These are phyloP conservation scores for Neurospora pannonica DNA, from an alignment of 495 filamentous ascomycete genomes.

Conservation along the genomic window DNA sequence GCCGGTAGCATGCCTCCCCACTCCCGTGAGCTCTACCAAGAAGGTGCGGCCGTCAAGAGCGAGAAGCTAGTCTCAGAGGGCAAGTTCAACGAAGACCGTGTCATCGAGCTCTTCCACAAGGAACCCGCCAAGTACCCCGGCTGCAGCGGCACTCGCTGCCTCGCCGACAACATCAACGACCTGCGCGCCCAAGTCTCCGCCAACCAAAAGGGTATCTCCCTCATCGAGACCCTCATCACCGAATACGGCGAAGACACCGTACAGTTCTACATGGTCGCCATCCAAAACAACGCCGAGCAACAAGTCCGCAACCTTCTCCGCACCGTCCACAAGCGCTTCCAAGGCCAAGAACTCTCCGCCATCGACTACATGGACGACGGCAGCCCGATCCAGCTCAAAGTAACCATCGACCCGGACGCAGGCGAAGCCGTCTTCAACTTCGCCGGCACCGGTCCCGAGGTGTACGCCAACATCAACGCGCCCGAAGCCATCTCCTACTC, in stretches of 20 bases:
- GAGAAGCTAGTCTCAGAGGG: conserved; percentile 92
- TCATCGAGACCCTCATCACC: conserved; percentile 74
- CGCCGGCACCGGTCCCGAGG: conserved; percentile 79
- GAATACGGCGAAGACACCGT: conserved; percentile 90
- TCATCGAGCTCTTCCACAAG: conserved; percentile 70
- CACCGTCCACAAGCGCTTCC: conserved; percentile 63
- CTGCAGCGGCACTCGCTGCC: conserved; percentile 80
- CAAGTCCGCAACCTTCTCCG: conserved; percentile 83
- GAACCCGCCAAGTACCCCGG: conserved; percentile 80
- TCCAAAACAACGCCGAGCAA: conserved; percentile 84
- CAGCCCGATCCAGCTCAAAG: conserved; percentile 71
- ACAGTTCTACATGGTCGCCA: conserved; percentile 90
- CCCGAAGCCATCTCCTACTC: conserved; percentile 89
- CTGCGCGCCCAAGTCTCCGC: conserved; percentile 93
- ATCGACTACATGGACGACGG: conserved; percentile 93
- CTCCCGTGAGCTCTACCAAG: conserved; percentile 85
- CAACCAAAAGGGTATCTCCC: conserved; percentile 89
- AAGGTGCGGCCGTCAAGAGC: conserved; percentile 86
- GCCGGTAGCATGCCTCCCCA: conserved; percentile 96
- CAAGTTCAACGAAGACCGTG: conserved; percentile 77
- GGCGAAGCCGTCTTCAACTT: conserved; percentile 92
- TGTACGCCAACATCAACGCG: conserved; percentile 92
- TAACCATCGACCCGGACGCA: conserved; percentile 72
- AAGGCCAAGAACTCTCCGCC: conserved; percentile 63
- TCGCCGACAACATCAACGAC: conserved; percentile 92